Evolutionary conservation across 1,139 yeast genomes (phyloP), one percentile per base, ranked within the genome.

Genomic region (Suhomyces bolitotheri): DNA sequence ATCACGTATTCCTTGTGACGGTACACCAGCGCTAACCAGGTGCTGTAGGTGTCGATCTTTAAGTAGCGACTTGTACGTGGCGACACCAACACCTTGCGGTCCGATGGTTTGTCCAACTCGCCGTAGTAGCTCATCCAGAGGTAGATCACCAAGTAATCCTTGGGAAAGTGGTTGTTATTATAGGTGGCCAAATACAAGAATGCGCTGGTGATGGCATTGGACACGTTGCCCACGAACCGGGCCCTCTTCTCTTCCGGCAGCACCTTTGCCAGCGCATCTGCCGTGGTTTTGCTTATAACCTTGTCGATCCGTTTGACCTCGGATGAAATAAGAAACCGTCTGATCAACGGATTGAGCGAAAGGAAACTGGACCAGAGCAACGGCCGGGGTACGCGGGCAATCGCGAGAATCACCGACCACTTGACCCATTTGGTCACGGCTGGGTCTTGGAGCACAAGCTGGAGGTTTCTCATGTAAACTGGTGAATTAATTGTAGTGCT

Each of bases 131-230:
- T 53, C 38, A 63, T 50, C 54, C 64, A 56, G 10, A 68, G 43
- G 38, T 62, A 66, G n/a, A 69, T 53, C 46, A 61, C 56, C 7
- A 60, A 45, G 40, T 69, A 70, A 46, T 70, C 76, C 42, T 66
- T 64, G 12, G 74, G 71, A 23, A 70, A 54, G 8, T 33, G 37
- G 9, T 44, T 38, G 36, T 57, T 64, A 28, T 49, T 51, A n/a
- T 52, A 43, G 1, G 62, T 47, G 3, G 73, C 74, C 16, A 42
- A 38, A 36, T 62, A 67, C 27, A 69, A 51, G 23, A 69, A 45
- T 2, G 40, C 38, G 28, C 64, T 53, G 16, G 62, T 51, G 17
- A 60, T 41, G 7, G 54, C 40, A 44, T 69, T 69, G 28, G 70
- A 48, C 7, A 56, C 20, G 31, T 57, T 55, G 26, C 31, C 25